Percentiles rank a stretch among this genome's conserved stretches.
These are phyloP conservation scores for Niveomyces coronatus DNA, from an alignment of 2,329 filamentous ascomycete genomes.

Conservation along the genomic window DNA sequence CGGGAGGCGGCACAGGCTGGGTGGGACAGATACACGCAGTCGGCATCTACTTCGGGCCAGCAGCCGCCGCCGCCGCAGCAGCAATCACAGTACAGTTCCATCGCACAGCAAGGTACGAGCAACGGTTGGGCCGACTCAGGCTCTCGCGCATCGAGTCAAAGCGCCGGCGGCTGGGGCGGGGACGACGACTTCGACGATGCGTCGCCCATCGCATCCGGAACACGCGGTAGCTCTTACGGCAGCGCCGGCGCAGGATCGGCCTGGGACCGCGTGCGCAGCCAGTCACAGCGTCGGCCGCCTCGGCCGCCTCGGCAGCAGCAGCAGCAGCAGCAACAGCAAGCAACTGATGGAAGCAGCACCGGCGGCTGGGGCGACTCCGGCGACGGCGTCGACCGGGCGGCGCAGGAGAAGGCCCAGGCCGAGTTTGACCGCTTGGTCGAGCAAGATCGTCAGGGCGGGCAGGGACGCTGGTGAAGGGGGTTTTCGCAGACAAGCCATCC, in stretches of 20 bases:
- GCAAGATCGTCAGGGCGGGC: conserved; percentile 27
- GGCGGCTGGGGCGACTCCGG: conserved; percentile 16
- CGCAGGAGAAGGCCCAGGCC: conserved; percentile 36
- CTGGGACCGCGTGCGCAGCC: conserved; percentile 36
- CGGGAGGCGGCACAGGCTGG: conserved; percentile 13
- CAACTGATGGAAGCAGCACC: conserved; percentile 5
- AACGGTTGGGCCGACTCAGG: too few species aligned
- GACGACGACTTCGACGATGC: conserved; percentile 29
- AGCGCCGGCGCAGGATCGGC: conserved; percentile 21
- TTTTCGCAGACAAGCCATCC: neutral
- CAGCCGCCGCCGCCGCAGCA: conserved; percentile 1
- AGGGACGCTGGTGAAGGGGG: conserved; percentile 16
- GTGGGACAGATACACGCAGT: conserved; percentile 4
- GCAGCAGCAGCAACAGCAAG: conserved; percentile 13
- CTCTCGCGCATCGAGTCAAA: too few species aligned
- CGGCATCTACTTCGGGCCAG: too few species aligned
- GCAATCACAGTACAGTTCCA: conserved; percentile 3
- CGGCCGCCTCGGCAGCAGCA: neutral
- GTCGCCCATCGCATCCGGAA: conserved; percentile 29
- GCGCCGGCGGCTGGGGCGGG: conserved; percentile 19
- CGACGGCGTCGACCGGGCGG: conserved; percentile 27
- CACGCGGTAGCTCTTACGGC: conserved; percentile 12
- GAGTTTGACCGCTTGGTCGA: conserved; percentile 42
- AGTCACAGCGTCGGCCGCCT: conserved; percentile 16
- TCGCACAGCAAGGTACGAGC: too few species aligned